Evolutionary conservation across 352 stramenopile species (phyloP), one percentile per base, ranked within the genome.

Genomic region (Chrysophaeum taylorii): DNA sequence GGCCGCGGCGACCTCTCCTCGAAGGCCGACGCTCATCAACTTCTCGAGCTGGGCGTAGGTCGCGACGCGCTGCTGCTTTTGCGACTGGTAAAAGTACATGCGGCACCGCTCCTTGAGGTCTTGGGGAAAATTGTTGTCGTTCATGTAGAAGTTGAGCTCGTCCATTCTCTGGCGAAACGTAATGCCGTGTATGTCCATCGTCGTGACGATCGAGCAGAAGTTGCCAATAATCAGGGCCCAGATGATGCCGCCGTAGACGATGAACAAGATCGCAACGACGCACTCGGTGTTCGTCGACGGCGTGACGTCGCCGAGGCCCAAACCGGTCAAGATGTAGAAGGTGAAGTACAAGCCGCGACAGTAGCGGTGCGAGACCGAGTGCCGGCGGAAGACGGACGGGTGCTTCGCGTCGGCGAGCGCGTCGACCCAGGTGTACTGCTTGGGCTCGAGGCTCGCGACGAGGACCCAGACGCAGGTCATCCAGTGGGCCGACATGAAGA

Each of bases 341-440:
- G 66, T 45, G 48, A 52, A 71, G 66, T 71, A 71, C 2, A 71
- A 9, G n/a, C n/a, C n/a, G n/a, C n/a, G n/a, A n/a, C n/a, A n/a
- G n/a, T n/a, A n/a, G n/a, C n/a, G n/a, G n/a, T n/a, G n/a, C 25
- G 31, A 64, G n/a, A 52, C 27, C 39, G 39, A 45, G 12, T 12
- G 39, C 39, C 39, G 39, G 39, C 21, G 39, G 39, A 45, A 45
- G 23, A 23, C 21, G 64, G 23, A 5, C 23, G 27, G 16, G 21
- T 27, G 25, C 61, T 36, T 70, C 23, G 48, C 66, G 41, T 38
- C 66, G 39, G 9, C 9, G n/a, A n/a, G n/a, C n/a, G n/a, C 60
- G 35, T 57, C 39, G 9, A 50, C 64, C 64, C 64, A 70, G 37
- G 60, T 70, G 21, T n/a, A 21, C 64, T 50, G 42, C 16, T 38